Conservation (phyloP, 192 early-diverging fungal species). For the Coemansia sp. region DNA sequence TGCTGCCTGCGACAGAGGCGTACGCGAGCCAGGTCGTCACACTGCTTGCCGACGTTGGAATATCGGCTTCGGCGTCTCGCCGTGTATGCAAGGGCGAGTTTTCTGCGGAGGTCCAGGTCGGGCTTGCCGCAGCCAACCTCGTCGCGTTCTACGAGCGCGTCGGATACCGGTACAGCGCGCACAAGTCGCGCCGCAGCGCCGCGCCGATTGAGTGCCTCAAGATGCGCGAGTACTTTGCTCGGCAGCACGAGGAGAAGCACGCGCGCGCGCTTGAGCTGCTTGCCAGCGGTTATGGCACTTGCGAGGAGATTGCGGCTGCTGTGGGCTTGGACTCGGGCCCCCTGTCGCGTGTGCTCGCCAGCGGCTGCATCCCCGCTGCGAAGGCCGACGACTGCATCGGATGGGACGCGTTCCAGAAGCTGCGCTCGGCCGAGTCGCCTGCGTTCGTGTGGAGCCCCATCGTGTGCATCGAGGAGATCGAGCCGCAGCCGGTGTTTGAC, state of each 20-base stretch:
- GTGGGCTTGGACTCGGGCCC: no score
- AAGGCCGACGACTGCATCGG: not conserved
- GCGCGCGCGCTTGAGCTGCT: not conserved
- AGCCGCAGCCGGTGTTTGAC: constrained; percentile 26
- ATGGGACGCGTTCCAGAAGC: constrained; percentile 26
- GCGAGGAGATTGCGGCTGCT: no score
- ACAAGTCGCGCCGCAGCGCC: constrained; percentile 17
- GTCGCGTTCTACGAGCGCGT: constrained; percentile 30
- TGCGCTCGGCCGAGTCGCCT: constrained; percentile 14
- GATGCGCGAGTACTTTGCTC: constrained; percentile 11
- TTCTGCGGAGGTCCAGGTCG: constrained; percentile 5
- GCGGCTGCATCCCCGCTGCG: no score
- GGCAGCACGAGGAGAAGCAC: not conserved
- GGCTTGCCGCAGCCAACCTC: not conserved
- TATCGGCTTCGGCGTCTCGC: constrained; percentile 6
- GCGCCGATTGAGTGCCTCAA: constrained; percentile 22
- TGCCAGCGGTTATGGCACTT: not conserved
- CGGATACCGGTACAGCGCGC: constrained; percentile 21
- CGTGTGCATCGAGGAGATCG: constrained; percentile 15
- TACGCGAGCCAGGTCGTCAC: constrained; percentile 10
- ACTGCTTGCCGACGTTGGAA: constrained; percentile 22
- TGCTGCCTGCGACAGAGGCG: constrained; percentile 10
- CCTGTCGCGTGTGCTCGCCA: no score
- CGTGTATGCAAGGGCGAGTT: not conserved
- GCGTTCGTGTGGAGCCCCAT: constrained; percentile 33